Conservation (phyloP, 805 yeast genomes). For the Metschnikowia bowlesiae region DNA sequence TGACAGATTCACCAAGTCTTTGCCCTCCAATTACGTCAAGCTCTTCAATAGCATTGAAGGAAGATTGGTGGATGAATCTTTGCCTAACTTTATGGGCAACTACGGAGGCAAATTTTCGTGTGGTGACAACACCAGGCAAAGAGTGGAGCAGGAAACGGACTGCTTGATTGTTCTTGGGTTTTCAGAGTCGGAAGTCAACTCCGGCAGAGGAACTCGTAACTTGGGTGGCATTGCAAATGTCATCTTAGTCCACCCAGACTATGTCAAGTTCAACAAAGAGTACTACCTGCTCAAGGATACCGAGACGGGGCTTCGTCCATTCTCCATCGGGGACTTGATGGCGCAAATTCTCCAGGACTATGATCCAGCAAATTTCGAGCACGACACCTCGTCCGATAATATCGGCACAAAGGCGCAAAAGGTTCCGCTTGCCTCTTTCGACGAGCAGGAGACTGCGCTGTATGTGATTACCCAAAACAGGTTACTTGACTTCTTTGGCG, state of each 20-base stretch:
- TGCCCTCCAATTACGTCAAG: conserved; percentile 35
- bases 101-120: conserved; percentile 60
- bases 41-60: conserved; percentile 60
- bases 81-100: conserved; percentile 60
- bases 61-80: conserved; percentile 72
- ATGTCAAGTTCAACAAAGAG: conserved; percentile 32
- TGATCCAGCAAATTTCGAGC: conserved; percentile 12
- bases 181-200: conserved; percentile 34
- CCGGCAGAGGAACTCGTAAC: conserved; percentile 22
- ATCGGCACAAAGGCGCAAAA: conserved; percentile 16
- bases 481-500: conserved; percentile 27
- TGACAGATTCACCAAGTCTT: conserved; percentile 44
- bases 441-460: conserved; percentile 3
- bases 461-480: conserved; percentile 28
- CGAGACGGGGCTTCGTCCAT: conserved; percentile 22
- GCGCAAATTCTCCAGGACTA: conserved; percentile 21
- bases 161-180: conserved; percentile 69
- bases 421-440: conserved; percentile 4
- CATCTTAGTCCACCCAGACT: conserved; percentile 42
- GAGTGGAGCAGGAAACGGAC: conserved; percentile 50
- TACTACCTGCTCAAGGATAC: conserved; percentile 17
- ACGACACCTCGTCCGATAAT: conserved; percentile 13
- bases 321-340: conserved; percentile 31
- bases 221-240: conserved; percentile 21
- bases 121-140: conserved; percentile 13